Base-by-base conservation (phyloP, 257 asterid genomes). In the Penstemon eatonii region DNA sequence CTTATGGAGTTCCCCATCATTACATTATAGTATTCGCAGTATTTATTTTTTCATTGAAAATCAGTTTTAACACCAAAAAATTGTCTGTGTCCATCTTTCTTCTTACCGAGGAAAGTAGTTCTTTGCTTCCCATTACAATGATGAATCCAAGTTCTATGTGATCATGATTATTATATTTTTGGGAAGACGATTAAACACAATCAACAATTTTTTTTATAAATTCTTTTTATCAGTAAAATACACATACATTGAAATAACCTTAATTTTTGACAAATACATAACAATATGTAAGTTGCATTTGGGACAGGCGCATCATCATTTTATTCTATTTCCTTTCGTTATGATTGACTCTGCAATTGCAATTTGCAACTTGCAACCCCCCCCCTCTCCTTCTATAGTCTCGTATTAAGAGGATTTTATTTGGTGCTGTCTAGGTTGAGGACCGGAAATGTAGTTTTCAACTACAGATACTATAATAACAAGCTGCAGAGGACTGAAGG, bases 401-500 rank as follows among this genome's bases (percentile, higher is more conserved):
- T 25, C 52, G 49, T 62, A 25, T 38, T 7, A 33, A 62, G 63
- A 60, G 63, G 55, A 46, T 76, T 55, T 64, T 51, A 63, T 72
- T 76, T 76, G 68, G 69, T 78, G 5, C 50, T 52, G 15, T 84
- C 61, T 77, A 94, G 99, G 96, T 87, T 94, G 85, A 89, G 99
- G 88, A 76, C 84, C 56, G 98, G 99, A 66, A 94, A 94, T 82
- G 98, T 94, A 60, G 82, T 94, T 74, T 94, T 91, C 95, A 87
- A 91, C 84, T 94, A 91, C 83, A 82, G 78, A 80, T 94, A 91
- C 81, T 89, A 89, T 71, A 81, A 87, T 84, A 89, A 87, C 78
- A 86, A 82, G 89, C 72, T 89, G 86, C 96, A 89, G 81, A 84
- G 90, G 78, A 94, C 96, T 60, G 99, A 94, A 91, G 99, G 99